phyloP scores from a whole-genome alignment of 2,329 filamentous ascomycete genomes.

The Cadophora gregata region DNA sequence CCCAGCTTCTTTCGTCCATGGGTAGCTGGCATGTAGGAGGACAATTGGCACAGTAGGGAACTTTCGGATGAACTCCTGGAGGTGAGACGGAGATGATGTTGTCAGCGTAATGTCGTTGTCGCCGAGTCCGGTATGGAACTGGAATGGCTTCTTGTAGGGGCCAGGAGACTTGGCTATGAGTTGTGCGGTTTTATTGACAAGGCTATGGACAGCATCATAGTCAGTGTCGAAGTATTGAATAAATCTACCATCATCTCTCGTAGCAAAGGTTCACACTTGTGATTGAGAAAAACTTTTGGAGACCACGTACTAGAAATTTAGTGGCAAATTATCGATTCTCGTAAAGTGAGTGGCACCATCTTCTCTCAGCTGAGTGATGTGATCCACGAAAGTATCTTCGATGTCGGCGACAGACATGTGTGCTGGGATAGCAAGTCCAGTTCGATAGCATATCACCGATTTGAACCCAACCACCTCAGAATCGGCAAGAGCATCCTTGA shows the following conservation, averaged over 20 bases:
- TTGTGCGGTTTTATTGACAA: constrained; percentile 69
- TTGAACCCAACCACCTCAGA: constrained; percentile 80
- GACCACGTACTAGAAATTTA: constrained; percentile 64
- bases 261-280: background rate
- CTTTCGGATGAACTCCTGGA: constrained; percentile 74
- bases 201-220: constrained; percentile 21
- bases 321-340: constrained; percentile 63
- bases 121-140: constrained; percentile 84
- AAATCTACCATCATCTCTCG: background rate
- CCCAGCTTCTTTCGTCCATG: constrained; percentile 77
- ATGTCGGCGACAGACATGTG: constrained; percentile 46
- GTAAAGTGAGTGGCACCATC: constrained; percentile 47
- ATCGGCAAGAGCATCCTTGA: constrained; percentile 65
- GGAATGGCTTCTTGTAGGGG: constrained; percentile 69
- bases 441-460: constrained; percentile 81
- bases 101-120: constrained; percentile 78
- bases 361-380: constrained; percentile 34
- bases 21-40: constrained; percentile 80
- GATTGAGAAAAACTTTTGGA: background rate
- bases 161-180: constrained; percentile 56
- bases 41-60: constrained; percentile 77
- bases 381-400: constrained; percentile 38
- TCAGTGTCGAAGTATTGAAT: background rate
- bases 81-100: constrained; percentile 73
- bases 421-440: constrained; percentile 66